phyloP scores from a whole-genome alignment of 305 asterid species.

The Solanum hybrid region DNA sequence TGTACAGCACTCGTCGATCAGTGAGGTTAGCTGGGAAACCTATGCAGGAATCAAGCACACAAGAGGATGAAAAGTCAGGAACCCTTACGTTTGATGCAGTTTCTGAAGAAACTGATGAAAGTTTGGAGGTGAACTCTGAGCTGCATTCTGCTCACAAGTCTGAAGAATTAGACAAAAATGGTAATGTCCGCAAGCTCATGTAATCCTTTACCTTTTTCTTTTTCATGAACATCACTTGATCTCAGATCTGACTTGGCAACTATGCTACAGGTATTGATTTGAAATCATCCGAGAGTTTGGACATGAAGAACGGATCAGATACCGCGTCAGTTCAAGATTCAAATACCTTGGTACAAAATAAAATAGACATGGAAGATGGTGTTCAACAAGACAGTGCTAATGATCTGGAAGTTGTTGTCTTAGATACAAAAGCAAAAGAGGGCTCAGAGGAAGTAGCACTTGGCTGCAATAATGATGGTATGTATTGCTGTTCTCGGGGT shows the following conservation, averaged over 20 bases:
- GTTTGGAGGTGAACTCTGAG: constrained; percentile 8
- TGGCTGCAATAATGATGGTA: background rate
- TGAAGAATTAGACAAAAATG: constrained; percentile 26
- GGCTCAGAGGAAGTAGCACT: constrained; percentile 3
- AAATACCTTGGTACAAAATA: background rate
- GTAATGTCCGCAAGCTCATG: constrained; percentile 7
- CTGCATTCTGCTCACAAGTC: constrained; percentile 14
- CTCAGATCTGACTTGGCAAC: background rate
- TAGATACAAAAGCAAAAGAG: background rate
- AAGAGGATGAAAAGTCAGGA: constrained; percentile 13
- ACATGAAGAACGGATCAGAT: background rate
- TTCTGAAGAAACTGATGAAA: constrained; percentile 9
- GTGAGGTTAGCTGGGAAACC: constrained; percentile 55
- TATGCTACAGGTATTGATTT: background rate
- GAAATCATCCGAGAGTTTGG: background rate
- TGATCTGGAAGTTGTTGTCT: background rate
- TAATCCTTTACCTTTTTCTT: background rate
- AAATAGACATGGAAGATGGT: background rate
- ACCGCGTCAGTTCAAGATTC: background rate
- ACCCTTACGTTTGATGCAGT: constrained; percentile 21
- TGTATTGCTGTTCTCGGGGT: background rate
- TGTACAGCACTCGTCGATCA: constrained; percentile 54
- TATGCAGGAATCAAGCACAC: constrained; percentile 5
- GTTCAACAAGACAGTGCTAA: background rate
- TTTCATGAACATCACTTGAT: background rate